Evolutionary conservation across 2,329 filamentous ascomycete species (phyloP), one percentile per base, ranked within the genome.

Genomic region (Aspergillus novoparasiticus): DNA sequence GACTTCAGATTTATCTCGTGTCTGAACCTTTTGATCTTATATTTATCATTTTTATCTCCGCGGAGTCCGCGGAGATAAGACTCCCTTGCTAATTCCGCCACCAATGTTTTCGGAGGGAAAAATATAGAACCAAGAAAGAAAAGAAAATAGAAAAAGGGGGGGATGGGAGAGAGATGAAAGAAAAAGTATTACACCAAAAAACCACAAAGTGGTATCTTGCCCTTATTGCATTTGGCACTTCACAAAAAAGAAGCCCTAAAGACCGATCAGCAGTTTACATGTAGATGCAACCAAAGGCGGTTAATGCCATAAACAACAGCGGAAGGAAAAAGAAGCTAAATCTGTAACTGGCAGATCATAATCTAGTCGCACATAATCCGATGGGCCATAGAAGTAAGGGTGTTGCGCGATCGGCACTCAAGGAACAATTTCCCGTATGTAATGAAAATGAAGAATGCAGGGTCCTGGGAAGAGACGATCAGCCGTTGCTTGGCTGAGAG

Each of bases 261-360:
- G 19, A 28, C 23, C 8, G 10, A 19, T 23, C 21, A 3, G 14
- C 23, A 14, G 6, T 10, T 14, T 48, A 26, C 23, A 48, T 28
- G 23, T 12, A 48, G n/a, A 41, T n/a, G 21, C 21, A 48, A 28
- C 21, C 3, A 8, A 14, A 36, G 34, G 34, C 14, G 34, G 34
- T 9, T 41, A 41, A 41, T 6, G 39, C 0, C 2, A 8, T 9
- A 9, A 9, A 3, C 16, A 19, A 41, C 3, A 41, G 16, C 6
- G 9, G n/a, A n/a, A 9, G 8, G 16, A 3, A n/a, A 41, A 9
- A 1, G 0, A n/a, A n/a, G 6, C 1, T 5, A 16, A 36, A 16
- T 6, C 34, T 14, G 14, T 36, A 2, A 16, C 34, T 16, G 14
- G 45, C 12, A 16, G 45, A 48, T 48, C 45, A 9, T 14, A 23